Evolutionary conservation across 1,284 basidiomycete genomes (phyloP).

Genomic region (Austroboletus rostrupii): DNA sequence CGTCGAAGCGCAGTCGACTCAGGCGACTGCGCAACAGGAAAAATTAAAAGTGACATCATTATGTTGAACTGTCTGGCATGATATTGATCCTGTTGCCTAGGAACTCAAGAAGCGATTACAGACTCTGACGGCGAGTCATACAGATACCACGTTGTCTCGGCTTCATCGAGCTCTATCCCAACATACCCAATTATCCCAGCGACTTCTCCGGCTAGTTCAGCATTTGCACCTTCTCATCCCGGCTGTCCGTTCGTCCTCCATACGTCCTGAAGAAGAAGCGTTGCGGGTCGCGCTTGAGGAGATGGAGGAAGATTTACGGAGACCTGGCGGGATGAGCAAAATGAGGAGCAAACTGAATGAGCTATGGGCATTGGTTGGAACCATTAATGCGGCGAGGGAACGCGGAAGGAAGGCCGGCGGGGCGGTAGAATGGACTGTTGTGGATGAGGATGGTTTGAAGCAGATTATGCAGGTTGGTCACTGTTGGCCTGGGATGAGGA

Average conservation of each 20-base stretch:
- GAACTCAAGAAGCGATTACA: constrained; percentile 67
- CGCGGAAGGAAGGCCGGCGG: constrained; percentile 43
- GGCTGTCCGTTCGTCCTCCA: constrained; percentile 68
- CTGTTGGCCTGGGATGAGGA: background rate
- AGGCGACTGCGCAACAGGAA: constrained; percentile 68
- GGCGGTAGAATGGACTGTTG: constrained; percentile 71
- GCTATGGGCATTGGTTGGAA: constrained; percentile 83
- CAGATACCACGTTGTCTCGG: constrained; percentile 67
- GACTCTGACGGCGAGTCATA: constrained; percentile 62
- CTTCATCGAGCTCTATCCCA: constrained; percentile 61
- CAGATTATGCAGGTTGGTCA: constrained; percentile 68
- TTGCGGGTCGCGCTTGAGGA: constrained; percentile 67
- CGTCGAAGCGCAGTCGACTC: constrained; percentile 72
- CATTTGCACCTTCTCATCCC: constrained; percentile 81
- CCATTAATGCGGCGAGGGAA: constrained; percentile 63
- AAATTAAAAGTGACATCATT: constrained; percentile 50
- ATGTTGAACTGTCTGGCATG: background rate
- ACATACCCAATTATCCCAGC: constrained; percentile 73
- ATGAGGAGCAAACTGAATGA: constrained; percentile 77
- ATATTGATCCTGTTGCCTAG: constrained; percentile 28
- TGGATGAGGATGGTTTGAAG: constrained; percentile 78
- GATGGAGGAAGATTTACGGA: constrained; percentile 70
- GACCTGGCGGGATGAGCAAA: constrained; percentile 46
- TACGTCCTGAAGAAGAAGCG: constrained; percentile 79
- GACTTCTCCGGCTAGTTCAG: constrained; percentile 69